Evolutionary conservation across 768 basidiomycete genomes (phyloP).

Genomic region (Crassisporium funariophilum): DNA sequence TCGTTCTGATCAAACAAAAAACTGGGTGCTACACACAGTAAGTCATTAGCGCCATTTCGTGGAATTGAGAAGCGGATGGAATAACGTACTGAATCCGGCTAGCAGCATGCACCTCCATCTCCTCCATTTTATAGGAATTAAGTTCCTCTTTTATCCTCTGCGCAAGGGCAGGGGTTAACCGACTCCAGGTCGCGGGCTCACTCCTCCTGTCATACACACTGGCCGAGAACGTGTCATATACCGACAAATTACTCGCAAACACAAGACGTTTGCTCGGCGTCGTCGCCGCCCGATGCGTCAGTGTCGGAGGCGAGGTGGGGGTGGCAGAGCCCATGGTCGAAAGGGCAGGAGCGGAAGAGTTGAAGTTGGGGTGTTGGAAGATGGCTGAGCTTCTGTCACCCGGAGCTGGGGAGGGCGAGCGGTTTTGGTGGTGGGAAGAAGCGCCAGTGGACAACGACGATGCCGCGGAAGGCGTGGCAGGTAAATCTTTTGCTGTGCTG

Average conservation of each 20-base stretch:
- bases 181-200: constrained; percentile 96
- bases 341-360: constrained; percentile 89
- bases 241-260: constrained; percentile 90
- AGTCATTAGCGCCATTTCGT: constrained; percentile 4
- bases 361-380: constrained; percentile 80
- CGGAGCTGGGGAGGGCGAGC: constrained; percentile 38
- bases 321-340: constrained; percentile 48
- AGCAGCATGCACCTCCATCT: constrained; percentile 97
- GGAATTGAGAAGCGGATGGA: constrained; percentile 5
- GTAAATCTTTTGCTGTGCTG: constrained; percentile 42
- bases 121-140: constrained; percentile 99
- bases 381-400: constrained; percentile 52
- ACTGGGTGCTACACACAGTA: constrained; percentile 65
- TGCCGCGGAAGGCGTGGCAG: constrained; percentile 20
- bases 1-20: constrained; percentile 66
- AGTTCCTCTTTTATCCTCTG: constrained; percentile 98
- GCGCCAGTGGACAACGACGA: constrained; percentile 27
- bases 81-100: constrained; percentile 84
- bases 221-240: constrained; percentile 96
- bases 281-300: constrained; percentile 75
- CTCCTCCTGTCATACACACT: constrained; percentile 92
- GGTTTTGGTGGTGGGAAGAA: constrained; percentile 27
- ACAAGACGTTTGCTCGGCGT: constrained; percentile 71
- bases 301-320: constrained; percentile 42
- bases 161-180: constrained; percentile 90